Percentiles rank a stretch among this genome's conserved stretches.
Evolutionary conservation across 78 protist species (phyloP).

Genomic region (Dictyostelium discoideum): dicty_2.7 NC_007091.3:2096501-2097000

Average conservation of each 20-base stretch:
- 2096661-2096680: not conserved
- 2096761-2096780: not conserved
- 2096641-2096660: not conserved
- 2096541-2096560: slow-evolving; percentile 85
- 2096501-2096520: slow-evolving; percentile 90
- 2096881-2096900: slow-evolving; percentile 5
- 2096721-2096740: not conserved
- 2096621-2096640: not conserved
- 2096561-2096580: slow-evolving; percentile 84
- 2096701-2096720: not conserved
- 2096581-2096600: slow-evolving; percentile 51
- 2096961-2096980: not conserved
- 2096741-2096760: not conserved
- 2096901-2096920: not conserved
- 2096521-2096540: slow-evolving; percentile 80
- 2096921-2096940: not conserved
- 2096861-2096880: not conserved
- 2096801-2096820: not conserved
- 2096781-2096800: not conserved
- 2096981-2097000: not conserved
- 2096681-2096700: not conserved
- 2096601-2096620: slow-evolving; percentile 61
- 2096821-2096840: not conserved
- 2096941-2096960: not conserved
- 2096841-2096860: not conserved